These are phyloP conservation scores for Penicillium hordei DNA, from an alignment of 2,329 filamentous ascomycete species.

Conservation along the genomic window DNA sequence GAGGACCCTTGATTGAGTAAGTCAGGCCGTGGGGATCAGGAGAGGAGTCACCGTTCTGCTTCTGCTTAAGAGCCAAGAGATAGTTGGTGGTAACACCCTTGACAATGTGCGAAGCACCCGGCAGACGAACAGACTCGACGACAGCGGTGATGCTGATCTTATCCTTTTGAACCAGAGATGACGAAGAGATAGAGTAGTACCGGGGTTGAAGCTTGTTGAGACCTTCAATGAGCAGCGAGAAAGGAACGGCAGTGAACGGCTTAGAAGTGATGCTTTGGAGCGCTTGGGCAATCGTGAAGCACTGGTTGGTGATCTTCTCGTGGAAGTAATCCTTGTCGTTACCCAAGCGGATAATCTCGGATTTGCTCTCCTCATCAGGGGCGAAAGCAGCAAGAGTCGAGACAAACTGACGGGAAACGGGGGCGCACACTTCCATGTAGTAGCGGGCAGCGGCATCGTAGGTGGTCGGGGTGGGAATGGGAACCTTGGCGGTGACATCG, in stretches of 20 bases:
- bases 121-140: conserved; percentile 78
- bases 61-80: conserved; percentile 88
- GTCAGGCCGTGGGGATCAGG: conserved; percentile 80
- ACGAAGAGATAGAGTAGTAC: conserved; percentile 99
- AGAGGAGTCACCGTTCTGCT: conserved; percentile 83
- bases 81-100: conserved; percentile 98
- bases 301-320: conserved; percentile 74
- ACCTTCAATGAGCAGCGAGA: conserved; percentile 91
- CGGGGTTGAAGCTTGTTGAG: conserved; percentile 93
- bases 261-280: conserved; percentile 71
- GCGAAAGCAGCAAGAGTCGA: conserved; percentile 85
- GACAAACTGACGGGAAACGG: conserved; percentile 93
- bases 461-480: conserved; percentile 94
- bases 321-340: conserved; percentile 95
- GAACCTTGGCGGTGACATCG: conserved; percentile 93
- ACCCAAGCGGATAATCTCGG: conserved; percentile 84
- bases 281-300: conserved; percentile 86
- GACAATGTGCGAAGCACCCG: conserved; percentile 74
- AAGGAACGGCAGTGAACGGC: conserved; percentile 81
- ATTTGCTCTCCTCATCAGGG: conserved; percentile 78
- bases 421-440: conserved; percentile 93
- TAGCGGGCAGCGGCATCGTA: conserved; percentile 92
- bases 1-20: conserved; percentile 82
- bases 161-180: conserved; percentile 87
- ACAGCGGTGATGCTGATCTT: conserved; percentile 94